Evolutionary conservation across 1,284 basidiomycete genomes (phyloP).

Genomic region (Violaceomyces palustris): DNA sequence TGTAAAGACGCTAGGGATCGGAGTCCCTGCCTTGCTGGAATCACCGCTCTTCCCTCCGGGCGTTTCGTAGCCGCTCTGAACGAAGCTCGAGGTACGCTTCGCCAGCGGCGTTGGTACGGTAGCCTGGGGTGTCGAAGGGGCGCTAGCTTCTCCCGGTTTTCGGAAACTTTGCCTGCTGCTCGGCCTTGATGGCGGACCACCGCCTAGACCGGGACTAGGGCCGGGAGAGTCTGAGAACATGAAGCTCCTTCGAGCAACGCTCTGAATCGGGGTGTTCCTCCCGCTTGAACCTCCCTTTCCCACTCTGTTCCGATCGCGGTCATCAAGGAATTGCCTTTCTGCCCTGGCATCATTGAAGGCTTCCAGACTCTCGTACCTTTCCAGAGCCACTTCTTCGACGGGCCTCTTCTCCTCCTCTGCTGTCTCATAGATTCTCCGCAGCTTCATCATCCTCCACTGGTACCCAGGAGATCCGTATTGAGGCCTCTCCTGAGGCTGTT

Average conservation of each 20-base stretch:
- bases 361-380: constrained; percentile 59
- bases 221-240: constrained; percentile 12
- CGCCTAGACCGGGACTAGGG: not conserved
- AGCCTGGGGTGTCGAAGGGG: constrained; percentile 16
- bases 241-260: constrained; percentile 20
- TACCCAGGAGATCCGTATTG: constrained; percentile 74
- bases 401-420: constrained; percentile 72
- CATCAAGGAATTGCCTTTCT: constrained; percentile 77
- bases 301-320: constrained; percentile 59
- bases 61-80: constrained; percentile 21
- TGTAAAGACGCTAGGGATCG: constrained; percentile 35
- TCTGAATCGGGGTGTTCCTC: constrained; percentile 50
- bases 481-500: constrained; percentile 20
- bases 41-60: constrained; percentile 1
- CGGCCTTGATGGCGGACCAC: constrained; percentile 6
- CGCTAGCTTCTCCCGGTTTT: constrained; percentile 29
- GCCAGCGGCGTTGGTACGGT: not conserved
- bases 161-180: constrained; percentile 25
- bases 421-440: constrained; percentile 79
- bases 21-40: constrained; percentile 19
- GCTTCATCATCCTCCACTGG: constrained; percentile 96
- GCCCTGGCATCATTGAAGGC: constrained; percentile 83
- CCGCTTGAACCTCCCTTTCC: constrained; percentile 53
- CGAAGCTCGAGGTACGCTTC: not conserved
- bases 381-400: constrained; percentile 77